phyloP scores from a whole-genome alignment of 176 grass and related monocot species.

The Aegilops speltoides region DNA sequence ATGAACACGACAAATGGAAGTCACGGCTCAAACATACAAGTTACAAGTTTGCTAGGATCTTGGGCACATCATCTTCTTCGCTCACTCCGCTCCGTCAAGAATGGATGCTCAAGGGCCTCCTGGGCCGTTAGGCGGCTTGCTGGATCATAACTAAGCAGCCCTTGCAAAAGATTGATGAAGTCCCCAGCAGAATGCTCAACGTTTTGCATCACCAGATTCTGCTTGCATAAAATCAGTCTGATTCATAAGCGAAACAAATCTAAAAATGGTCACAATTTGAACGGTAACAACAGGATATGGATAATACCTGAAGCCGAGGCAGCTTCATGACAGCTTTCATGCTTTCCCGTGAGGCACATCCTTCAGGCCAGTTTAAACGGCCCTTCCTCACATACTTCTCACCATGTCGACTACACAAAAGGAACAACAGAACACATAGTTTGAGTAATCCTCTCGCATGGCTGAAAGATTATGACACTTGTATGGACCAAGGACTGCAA shows the following conservation, averaged over 20 bases:
- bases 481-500: conserved; percentile 15
- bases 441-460: conserved; percentile 3
- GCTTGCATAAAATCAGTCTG: background rate
- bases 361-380: conserved; percentile 90
- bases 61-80: conserved; percentile 18
- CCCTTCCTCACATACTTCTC: conserved; percentile 84
- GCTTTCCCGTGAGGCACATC: conserved; percentile 70
- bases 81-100: conserved; percentile 41
- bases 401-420: conserved; percentile 54
- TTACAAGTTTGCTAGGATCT: background rate
- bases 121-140: conserved; percentile 47
- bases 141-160: conserved; percentile 75
- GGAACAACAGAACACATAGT: conserved; percentile 32
- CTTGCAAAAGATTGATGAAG: conserved; percentile 72
- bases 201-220: conserved; percentile 80
- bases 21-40: background rate
- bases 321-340: conserved; percentile 83
- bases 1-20: background rate
- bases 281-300: background rate
- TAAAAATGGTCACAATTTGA: background rate
- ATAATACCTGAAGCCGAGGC: conserved; percentile 59
- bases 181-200: conserved; percentile 59
- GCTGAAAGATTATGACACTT: conserved; percentile 12
- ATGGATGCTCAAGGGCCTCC: conserved; percentile 70
- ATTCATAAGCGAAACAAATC: background rate